Base-by-base conservation (phyloP, 2,329 filamentous ascomycete genomes). In the Fusarium sublunatum region DNA sequence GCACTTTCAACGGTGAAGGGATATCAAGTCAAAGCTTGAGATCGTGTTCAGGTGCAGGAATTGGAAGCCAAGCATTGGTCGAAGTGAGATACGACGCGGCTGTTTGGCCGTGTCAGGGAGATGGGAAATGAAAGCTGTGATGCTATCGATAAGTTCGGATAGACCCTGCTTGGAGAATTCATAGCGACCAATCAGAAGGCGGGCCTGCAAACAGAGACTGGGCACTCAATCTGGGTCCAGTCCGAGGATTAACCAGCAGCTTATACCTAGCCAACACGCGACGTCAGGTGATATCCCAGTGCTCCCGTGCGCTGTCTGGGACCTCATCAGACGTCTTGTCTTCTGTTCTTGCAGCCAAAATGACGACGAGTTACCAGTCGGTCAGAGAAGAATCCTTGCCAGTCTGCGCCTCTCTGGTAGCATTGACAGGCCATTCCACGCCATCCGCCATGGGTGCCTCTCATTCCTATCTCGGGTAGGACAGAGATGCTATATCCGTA, bases 251-350 rank as follows among this genome's bases (percentile, higher is more conserved):
- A 34, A 11, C 31, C 31, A n/a, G 5, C 10, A 10, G 10, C 19
- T 34, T 48, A 32, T 29, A 36, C 7, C n/a, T 6, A 22, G 19
- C 28, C 43, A 34, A 47, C 66, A 51, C 62, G 41, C 67, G 61
- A 69, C 68, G 62, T 69, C 66, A 69, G 68, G 56, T 64, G 64
- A 67, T 65, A 68, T 67, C 46, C 15, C 22, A 47, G 29, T 4
- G 43, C 51, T 45, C 41, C 50, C 51, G 49, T 52, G 48, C 57
- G 46, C 53, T 51, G 25, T 42, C 38, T 15, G 24, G 58, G 49
- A 48, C 54, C 48, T 58, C 28, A 56, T 59, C 56, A 56, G 48
- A 34, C 41, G 61, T 65, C 62, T 63, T 44, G n/a, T 57, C 50
- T 53, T 56, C 26, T 51, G 39, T 54, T 58, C 19, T 44, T 38